These are phyloP conservation scores for Fusarium ambrosium DNA, from an alignment of 2,329 filamentous ascomycete genomes.

Conservation along the genomic window DNA sequence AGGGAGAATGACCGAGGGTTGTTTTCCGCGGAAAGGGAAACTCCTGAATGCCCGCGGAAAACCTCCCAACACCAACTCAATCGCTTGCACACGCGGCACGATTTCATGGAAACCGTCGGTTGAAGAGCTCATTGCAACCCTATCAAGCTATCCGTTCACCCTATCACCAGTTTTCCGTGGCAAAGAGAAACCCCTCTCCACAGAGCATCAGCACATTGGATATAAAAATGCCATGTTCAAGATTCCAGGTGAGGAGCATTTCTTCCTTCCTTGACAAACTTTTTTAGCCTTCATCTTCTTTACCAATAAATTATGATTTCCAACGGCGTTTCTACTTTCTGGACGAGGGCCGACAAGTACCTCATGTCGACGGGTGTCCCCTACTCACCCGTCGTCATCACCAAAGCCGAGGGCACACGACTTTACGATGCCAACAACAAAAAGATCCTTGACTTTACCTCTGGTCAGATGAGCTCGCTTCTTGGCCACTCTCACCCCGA, in stretches of 20 bases:
- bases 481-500: slow-evolving; percentile 70
- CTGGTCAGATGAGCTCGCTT: slow-evolving; percentile 70
- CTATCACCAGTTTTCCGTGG: neutral
- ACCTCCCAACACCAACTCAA: no score
- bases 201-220: neutral
- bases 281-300: neutral
- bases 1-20: neutral
- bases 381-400: slow-evolving; percentile 57
- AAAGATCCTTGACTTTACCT: slow-evolving; percentile 69
- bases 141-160: neutral
- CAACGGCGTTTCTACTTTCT: slow-evolving; percentile 43
- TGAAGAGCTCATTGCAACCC: neutral
- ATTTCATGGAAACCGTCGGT: neutral
- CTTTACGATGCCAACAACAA: slow-evolving; percentile 60
- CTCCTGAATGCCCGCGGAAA: neutral
- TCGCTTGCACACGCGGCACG: no score
- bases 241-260: fast-evolving
- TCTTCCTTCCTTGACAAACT: neutral
- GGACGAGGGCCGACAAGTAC: slow-evolving; percentile 54
- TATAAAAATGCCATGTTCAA: neutral
- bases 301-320: slow-evolving; percentile 7
- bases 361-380: slow-evolving; percentile 59
- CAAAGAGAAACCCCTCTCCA: neutral
- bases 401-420: slow-evolving; percentile 58
- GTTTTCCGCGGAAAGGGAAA: neutral